Evolutionary conservation across 2,329 filamentous ascomycete genomes (phyloP).

Genomic region (Nemania bipapillata): DNA sequence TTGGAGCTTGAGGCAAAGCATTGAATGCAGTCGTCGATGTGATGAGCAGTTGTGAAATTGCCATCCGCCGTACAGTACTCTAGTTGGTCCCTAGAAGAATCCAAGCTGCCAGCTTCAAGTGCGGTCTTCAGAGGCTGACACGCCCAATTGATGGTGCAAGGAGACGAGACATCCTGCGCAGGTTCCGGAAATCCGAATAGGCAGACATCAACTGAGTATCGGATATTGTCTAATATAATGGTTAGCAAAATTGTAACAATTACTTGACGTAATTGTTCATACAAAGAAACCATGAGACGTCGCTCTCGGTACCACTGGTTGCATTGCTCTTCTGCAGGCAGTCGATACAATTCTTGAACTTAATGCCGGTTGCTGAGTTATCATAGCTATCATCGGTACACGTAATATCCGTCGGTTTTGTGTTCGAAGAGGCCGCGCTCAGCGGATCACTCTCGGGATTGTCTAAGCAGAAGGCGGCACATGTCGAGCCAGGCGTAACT

Average conservation of each 20-base stretch:
- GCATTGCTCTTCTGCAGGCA: slow-evolving; percentile 61
- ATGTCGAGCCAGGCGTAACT: slow-evolving; percentile 63
- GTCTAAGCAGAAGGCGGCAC: slow-evolving; percentile 61
- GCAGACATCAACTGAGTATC: slow-evolving; percentile 61
- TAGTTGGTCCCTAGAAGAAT: slow-evolving; percentile 46
- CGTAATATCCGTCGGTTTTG: slow-evolving; percentile 59
- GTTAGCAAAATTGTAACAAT: slow-evolving; percentile 38
- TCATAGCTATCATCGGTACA: slow-evolving; percentile 58
- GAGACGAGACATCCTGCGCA: slow-evolving; percentile 53
- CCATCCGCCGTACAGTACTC: slow-evolving; percentile 58
- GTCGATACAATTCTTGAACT: slow-evolving; percentile 60
- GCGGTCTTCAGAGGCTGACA: slow-evolving; percentile 57
- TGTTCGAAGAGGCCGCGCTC: slow-evolving; percentile 55
- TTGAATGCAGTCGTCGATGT: slow-evolving; percentile 54
- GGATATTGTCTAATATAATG: slow-evolving; percentile 59
- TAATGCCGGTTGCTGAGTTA: slow-evolving; percentile 54
- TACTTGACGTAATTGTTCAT: slow-evolving; percentile 43
- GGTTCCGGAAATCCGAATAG: slow-evolving; percentile 55
- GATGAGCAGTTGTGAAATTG: slow-evolving; percentile 49
- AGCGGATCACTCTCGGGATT: slow-evolving; percentile 50
- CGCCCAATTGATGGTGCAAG: slow-evolving; percentile 57
- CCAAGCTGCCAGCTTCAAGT: slow-evolving; percentile 52
- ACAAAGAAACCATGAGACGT: slow-evolving; percentile 62
- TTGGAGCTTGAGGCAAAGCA: slow-evolving; percentile 57
- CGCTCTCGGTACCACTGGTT: slow-evolving; percentile 54